Evolutionary conservation across 805 yeast species (phyloP).

Genomic region (Nadsonia fulvescens): DNA sequence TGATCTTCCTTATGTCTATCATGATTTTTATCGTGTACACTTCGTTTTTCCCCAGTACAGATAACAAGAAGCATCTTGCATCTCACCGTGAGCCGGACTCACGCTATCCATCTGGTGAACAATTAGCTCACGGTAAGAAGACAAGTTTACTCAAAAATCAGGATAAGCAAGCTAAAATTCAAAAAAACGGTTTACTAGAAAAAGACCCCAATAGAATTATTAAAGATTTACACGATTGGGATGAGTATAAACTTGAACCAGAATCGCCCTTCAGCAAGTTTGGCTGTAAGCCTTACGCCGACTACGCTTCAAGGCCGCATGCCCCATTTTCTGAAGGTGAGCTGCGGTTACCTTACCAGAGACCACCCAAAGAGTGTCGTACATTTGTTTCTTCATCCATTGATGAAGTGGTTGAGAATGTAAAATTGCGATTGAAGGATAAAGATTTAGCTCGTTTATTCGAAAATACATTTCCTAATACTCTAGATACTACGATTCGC

Average conservation of each 20-base stretch:
- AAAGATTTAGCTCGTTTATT: slow-evolving; percentile 55
- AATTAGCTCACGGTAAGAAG: no score
- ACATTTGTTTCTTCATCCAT: slow-evolving; percentile 49
- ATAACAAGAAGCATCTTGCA: no score
- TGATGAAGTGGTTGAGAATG: slow-evolving; percentile 38
- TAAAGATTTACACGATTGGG: slow-evolving; percentile 1
- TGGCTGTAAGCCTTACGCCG: slow-evolving; percentile 44
- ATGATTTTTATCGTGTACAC: no score
- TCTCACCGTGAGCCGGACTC: no score
- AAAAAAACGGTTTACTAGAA: no score
- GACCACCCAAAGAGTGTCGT: slow-evolving; percentile 57
- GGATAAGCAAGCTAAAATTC: no score
- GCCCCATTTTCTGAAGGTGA: slow-evolving; percentile 41
- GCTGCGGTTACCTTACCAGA: slow-evolving; percentile 44
- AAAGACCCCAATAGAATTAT: no score
- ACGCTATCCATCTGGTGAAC: no score
- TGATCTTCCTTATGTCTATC: no score
- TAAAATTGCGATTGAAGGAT: slow-evolving; percentile 32
- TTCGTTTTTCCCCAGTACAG: no score
- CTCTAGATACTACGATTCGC: slow-evolving; percentile 69
- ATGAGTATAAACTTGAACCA: not conserved
- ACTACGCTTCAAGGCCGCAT: slow-evolving; percentile 37
- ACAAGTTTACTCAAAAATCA: no score
- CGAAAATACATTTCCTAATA: slow-evolving; percentile 75
- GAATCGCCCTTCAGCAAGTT: not conserved